Evolutionary conservation across 1,284 basidiomycete species (phyloP).

Genomic region (Golubevia pallescens): DNA sequence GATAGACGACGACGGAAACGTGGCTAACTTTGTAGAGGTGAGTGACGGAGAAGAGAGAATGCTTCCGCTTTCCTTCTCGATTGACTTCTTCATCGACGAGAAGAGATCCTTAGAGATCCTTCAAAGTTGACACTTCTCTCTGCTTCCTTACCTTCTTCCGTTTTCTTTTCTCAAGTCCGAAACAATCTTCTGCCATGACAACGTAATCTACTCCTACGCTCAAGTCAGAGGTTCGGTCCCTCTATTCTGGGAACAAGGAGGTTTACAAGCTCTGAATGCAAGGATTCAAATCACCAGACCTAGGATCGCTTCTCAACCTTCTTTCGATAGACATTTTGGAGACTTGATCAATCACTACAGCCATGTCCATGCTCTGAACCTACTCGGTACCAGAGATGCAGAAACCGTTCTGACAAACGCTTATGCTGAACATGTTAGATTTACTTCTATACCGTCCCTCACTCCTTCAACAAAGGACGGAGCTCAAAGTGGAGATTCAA

Average conservation of each 20-base stretch:
- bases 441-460: constrained; percentile 22
- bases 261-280: constrained; percentile 69
- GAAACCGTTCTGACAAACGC: constrained; percentile 82
- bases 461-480: constrained; percentile 12
- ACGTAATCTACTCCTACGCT: constrained; percentile 83
- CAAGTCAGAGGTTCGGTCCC: constrained; percentile 94
- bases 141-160: no score
- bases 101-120: no score
- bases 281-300: constrained; percentile 36
- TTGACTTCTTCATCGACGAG: no score
- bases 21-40: constrained; percentile 96
- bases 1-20: constrained; percentile 95
- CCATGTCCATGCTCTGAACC: constrained; percentile 50
- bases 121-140: no score
- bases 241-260: constrained; percentile 98
- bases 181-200: constrained; percentile 82
- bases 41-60: no score
- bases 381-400: constrained; percentile 71
- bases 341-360: constrained; percentile 52
- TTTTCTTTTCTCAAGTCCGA: constrained; percentile 78
- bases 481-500: background rate
- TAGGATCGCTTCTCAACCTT: constrained; percentile 47
- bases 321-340: constrained; percentile 60
- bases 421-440: constrained; percentile 68
- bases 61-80: no score